Conservation (phyloP, 2,329 filamentous ascomycete species). For the Nemania serpens region DNA sequence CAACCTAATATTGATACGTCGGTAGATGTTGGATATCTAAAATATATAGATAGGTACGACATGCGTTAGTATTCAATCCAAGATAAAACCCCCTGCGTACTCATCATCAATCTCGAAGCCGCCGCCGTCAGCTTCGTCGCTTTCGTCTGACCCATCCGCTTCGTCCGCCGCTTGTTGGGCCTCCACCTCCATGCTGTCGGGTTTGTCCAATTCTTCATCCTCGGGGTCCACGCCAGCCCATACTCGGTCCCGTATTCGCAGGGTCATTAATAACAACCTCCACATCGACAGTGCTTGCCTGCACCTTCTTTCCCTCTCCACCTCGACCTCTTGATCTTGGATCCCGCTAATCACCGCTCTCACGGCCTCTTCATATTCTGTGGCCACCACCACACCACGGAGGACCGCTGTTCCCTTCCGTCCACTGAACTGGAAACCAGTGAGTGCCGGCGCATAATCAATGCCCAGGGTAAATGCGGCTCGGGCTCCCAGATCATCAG, state of each 20-base stretch:
- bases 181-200: conserved; percentile 39
- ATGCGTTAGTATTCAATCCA: conserved; percentile 39
- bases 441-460: conserved; percentile 88
- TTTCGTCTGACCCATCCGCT: conserved; percentile 35
- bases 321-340: conserved; percentile 65
- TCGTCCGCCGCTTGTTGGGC: conserved; percentile 39
- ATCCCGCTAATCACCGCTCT: conserved; percentile 70
- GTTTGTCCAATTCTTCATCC: conserved; percentile 49
- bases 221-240: conserved; percentile 60
- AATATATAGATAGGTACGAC: neutral
- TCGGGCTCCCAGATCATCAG: conserved; percentile 61
- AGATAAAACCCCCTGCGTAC: conserved; percentile 45
- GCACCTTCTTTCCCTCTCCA: conserved; percentile 66
- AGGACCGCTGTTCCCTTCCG: conserved; percentile 84
- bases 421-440: conserved; percentile 86
- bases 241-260: conserved; percentile 77
- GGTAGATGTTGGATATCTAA: too few relatives aligned
- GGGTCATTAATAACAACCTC: conserved; percentile 75
- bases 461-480: conserved; percentile 78
- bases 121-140: conserved; percentile 48
- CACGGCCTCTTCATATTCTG: conserved; percentile 73
- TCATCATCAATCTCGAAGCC: conserved; percentile 49
- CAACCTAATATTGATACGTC: too few relatives aligned
- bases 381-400: conserved; percentile 75
- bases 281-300: conserved; percentile 68